Conservation (phyloP, 2,329 filamentous ascomycete genomes). For the Coniochaeta sp. region DNA sequence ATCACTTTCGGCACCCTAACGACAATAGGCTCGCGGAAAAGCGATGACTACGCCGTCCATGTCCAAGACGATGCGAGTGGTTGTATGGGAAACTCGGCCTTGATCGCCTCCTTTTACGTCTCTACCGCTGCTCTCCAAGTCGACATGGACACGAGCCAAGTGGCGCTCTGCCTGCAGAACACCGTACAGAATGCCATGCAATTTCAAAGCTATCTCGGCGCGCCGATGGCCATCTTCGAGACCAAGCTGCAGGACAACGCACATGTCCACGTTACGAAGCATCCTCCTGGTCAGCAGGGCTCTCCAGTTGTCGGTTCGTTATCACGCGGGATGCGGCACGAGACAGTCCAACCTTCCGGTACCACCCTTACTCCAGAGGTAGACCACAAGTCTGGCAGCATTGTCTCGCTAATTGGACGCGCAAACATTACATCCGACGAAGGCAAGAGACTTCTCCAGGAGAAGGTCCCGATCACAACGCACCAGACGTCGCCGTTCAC, state of each 20-base stretch:
- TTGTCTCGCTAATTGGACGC: slow-evolving; percentile 16
- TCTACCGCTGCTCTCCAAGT: slow-evolving; percentile 25
- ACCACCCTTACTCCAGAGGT: neutral
- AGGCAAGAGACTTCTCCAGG: slow-evolving; percentile 27
- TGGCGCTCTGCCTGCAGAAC: slow-evolving; percentile 24
- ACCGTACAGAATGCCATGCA: slow-evolving; percentile 14
- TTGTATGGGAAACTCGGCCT: slow-evolving; percentile 28
- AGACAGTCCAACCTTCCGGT: neutral
- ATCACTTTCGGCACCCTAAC: slow-evolving; percentile 30
- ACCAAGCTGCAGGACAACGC: slow-evolving; percentile 19
- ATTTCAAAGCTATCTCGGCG: slow-evolving; percentile 18
- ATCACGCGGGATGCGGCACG: neutral
- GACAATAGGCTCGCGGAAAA: slow-evolving; percentile 13
- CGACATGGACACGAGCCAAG: slow-evolving; percentile 19
- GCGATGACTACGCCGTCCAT: slow-evolving; percentile 22
- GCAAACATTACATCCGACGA: slow-evolving; percentile 27
- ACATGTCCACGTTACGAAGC: slow-evolving; percentile 27
- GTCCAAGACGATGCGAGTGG: slow-evolving; percentile 26
- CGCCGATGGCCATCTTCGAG: slow-evolving; percentile 22
- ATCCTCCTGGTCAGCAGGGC: slow-evolving; percentile 24
- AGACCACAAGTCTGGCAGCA: slow-evolving; percentile 4
- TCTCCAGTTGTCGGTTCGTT: slow-evolving; percentile 18
- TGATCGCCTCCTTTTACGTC: slow-evolving; percentile 34
- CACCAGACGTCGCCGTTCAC: slow-evolving; percentile 24
- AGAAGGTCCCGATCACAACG: slow-evolving; percentile 25